Base-by-base conservation (phyloP, 495 filamentous ascomycete genomes). In the Trypethelium eluteriae region DNA sequence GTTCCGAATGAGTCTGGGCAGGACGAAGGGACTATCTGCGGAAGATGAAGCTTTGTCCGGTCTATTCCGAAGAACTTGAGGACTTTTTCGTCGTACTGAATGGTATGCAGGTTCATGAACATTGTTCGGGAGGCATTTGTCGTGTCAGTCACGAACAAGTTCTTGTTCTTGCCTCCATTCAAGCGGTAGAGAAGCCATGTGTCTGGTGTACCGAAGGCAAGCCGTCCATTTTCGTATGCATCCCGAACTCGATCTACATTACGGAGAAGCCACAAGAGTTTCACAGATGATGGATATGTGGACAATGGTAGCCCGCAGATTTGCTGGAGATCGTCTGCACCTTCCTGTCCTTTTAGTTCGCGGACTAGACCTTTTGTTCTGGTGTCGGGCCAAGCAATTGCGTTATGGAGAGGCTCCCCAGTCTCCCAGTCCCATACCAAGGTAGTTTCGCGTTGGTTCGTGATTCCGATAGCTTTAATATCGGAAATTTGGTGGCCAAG, bases 81-180 rank as follows among this genome's bases (percentile, higher is more conserved):
- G 2, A 95, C 81, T 50, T 80, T 83, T 63, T 93, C 85, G 73
- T 95, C 91, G 73, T 96, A 96, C 72, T 93, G 78, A 34, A 93
- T 79, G 5, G 87, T 93, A 69, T 88, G 83, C 38, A 96, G 81
- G 77, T 96, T 94, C 86, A 94, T 92, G 75, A 96, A 95, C 92
- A 96, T 96, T 64, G 92, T 96, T 68, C 92, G 80, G 16, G 91
- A 94, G 35, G 92, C 92, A 75, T 96, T 96, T 61, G 91, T 94
- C n/a, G 88, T 85, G 76, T 96, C 92, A 3, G 92, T 96, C 59
- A 96, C 89, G 69, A 89, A 84, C 47, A 88, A 74, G 50, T 82
- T 80, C 46, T 85, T 85, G 63, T 84, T 77, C 32, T 81, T 84
- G 32, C 89, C 89, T 64, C 91, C 92, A 72, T 94, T 96, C 50